Percentiles rank a stretch among this genome's conserved stretches.
Evolutionary conservation across 768 basidiomycete species (phyloP).

Genomic region (Asterophora lycoperdoides): DNA sequence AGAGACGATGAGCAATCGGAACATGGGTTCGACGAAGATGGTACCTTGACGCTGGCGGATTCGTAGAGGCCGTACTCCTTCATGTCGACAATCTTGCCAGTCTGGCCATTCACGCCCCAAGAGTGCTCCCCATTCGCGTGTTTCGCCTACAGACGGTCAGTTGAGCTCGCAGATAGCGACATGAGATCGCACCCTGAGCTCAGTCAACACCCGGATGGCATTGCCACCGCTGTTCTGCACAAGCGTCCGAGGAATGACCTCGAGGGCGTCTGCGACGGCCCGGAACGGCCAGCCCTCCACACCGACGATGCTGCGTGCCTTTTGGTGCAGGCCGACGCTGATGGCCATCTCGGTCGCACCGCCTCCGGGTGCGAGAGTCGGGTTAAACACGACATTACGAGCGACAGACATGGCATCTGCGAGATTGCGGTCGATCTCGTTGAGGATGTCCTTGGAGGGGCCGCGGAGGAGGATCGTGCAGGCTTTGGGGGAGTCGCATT

Average conservation of each 20-base stretch:
- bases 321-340: slow-evolving; percentile 78
- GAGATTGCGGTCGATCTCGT: slow-evolving; percentile 96
- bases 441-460: slow-evolving; percentile 96
- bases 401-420: slow-evolving; percentile 98
- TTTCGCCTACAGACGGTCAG: slow-evolving; percentile 63
- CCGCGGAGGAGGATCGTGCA: slow-evolving; percentile 98
- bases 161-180: neutral
- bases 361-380: slow-evolving; percentile 88
- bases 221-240: slow-evolving; percentile 96
- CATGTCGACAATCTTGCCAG: slow-evolving; percentile 96
- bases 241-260: slow-evolving; percentile 93
- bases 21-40: neutral
- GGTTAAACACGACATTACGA: slow-evolving; percentile 95
- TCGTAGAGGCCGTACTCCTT: slow-evolving; percentile 91
- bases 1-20: neutral
- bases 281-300: slow-evolving; percentile 89
- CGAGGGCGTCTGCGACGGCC: slow-evolving; percentile 94
- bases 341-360: slow-evolving; percentile 99
- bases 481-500: slow-evolving; percentile 87
- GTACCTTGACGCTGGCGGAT: slow-evolving; percentile 90
- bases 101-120: slow-evolving; percentile 95
- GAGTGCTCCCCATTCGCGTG: slow-evolving; percentile 88
- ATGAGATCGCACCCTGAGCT: slow-evolving; percentile 61
- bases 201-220: slow-evolving; percentile 88
- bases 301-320: slow-evolving; percentile 76